phyloP scores from a whole-genome alignment of 2,329 filamentous ascomycete species.

The Stachybotrys elegans region DNA sequence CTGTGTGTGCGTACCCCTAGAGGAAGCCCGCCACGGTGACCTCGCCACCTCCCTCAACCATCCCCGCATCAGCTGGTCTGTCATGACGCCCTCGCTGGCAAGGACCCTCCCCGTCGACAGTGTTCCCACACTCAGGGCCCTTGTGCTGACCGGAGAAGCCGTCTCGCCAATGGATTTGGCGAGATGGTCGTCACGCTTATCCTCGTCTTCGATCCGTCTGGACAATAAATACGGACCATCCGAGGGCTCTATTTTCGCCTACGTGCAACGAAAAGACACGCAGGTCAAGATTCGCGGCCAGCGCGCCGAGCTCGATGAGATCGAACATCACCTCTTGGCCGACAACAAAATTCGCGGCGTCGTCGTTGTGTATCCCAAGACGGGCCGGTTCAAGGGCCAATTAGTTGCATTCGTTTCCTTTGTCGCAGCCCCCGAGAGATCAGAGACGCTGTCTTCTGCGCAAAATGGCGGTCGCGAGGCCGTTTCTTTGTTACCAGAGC shows the following conservation, averaged over 20 bases:
- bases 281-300: slow-evolving; percentile 21
- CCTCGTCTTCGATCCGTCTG: not conserved
- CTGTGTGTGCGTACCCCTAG: not conserved
- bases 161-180: not conserved
- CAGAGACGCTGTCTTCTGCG: too few relatives aligned
- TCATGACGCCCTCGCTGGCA: not conserved
- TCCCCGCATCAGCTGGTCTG: not conserved
- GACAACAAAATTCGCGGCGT: not conserved
- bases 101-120: not conserved
- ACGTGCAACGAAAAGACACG: slow-evolving; percentile 15
- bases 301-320: slow-evolving; percentile 17
- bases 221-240: not conserved
- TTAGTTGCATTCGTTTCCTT: not conserved
- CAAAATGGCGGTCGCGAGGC: not conserved
- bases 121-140: not conserved
- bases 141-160: not conserved
- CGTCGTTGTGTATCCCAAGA: not conserved
- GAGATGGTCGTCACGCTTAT: not conserved
- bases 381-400: not conserved
- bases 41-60: not conserved
- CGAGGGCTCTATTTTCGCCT: slow-evolving; percentile 1
- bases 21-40: not conserved
- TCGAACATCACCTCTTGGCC: slow-evolving; percentile 11
- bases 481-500: not conserved
- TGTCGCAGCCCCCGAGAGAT: not conserved